These are phyloP conservation scores for Gleditsia sinensis DNA, from an alignment of 306 rosid genomes.

Conservation along the genomic window DNA sequence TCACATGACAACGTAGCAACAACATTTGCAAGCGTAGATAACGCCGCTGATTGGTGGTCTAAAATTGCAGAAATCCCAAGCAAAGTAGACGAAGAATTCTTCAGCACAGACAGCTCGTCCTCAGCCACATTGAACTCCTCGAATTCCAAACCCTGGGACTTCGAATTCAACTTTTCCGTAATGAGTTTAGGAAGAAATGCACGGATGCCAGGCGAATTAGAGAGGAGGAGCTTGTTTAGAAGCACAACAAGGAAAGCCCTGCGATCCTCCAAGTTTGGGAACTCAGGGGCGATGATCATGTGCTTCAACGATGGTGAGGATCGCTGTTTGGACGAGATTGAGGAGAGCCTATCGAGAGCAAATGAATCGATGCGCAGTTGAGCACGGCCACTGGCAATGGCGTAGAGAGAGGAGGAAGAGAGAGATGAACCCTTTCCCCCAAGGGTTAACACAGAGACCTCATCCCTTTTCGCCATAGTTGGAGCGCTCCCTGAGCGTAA, in stretches of 20 bases:
- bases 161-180: slow-evolving; percentile 49
- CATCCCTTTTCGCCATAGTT: slow-evolving; percentile 52
- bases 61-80: slow-evolving; percentile 57
- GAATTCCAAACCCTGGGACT: slow-evolving; percentile 5
- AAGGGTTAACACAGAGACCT: slow-evolving; percentile 49
- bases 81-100: slow-evolving; percentile 33
- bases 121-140: slow-evolving; percentile 49
- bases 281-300: slow-evolving; percentile 43
- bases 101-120: slow-evolving; percentile 48
- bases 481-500: neutral
- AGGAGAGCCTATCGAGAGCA: slow-evolving; percentile 55
- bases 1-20: slow-evolving; percentile 83
- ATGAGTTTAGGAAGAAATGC: slow-evolving; percentile 44
- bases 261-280: slow-evolving; percentile 46
- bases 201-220: slow-evolving; percentile 42
- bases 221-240: slow-evolving; percentile 64
- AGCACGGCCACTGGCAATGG: slow-evolving; percentile 56
- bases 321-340: slow-evolving; percentile 16
- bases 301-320: slow-evolving; percentile 33
- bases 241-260: slow-evolving; percentile 62
- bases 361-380: slow-evolving; percentile 63
- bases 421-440: slow-evolving; percentile 84
- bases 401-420: slow-evolving; percentile 62
- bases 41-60: slow-evolving; percentile 59
- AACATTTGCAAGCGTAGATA: slow-evolving; percentile 54